Conservation (phyloP, 768 basidiomycete species). For the Rhodotorula paludigena region DNA sequence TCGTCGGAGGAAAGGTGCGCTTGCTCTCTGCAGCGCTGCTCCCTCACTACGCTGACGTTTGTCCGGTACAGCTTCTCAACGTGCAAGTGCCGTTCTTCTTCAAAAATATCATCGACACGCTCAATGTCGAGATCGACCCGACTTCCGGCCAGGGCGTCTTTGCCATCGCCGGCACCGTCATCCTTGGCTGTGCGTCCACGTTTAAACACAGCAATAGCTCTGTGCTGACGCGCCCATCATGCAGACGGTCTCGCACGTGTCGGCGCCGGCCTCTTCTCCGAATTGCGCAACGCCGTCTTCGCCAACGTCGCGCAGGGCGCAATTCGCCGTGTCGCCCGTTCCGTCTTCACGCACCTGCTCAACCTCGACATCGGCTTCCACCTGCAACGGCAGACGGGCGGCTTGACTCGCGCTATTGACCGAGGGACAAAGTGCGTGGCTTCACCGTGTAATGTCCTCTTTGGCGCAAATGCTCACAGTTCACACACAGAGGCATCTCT, state of each 20-base stretch:
- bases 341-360: conserved; percentile 89
- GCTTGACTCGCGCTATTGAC: conserved; percentile 91
- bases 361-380: conserved; percentile 89
- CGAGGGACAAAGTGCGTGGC: conserved; percentile 82
- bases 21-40: neutral
- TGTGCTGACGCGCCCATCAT: neutral
- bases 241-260: conserved; percentile 86
- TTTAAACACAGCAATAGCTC: neutral
- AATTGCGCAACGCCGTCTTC: conserved; percentile 90
- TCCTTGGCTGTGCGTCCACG: conserved; percentile 74
- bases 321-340: conserved; percentile 87
- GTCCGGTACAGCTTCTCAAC: conserved; percentile 66
- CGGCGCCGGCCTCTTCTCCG: conserved; percentile 80
- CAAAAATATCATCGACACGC: conserved; percentile 80
- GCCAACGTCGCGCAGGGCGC: conserved; percentile 92
- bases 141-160: conserved; percentile 67
- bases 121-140: conserved; percentile 73
- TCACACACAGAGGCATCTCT: conserved; percentile 71
- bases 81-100: conserved; percentile 98
- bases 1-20: conserved; percentile 78
- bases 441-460: neutral
- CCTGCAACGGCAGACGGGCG: conserved; percentile 86
- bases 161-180: conserved; percentile 81
- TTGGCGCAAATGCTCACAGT: conserved; percentile 12
- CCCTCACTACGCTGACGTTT: conserved; percentile 1